These are phyloP conservation scores for Pyrenophora teres DNA, from an alignment of 2,329 filamentous ascomycete genomes.

Conservation along the genomic window DNA sequence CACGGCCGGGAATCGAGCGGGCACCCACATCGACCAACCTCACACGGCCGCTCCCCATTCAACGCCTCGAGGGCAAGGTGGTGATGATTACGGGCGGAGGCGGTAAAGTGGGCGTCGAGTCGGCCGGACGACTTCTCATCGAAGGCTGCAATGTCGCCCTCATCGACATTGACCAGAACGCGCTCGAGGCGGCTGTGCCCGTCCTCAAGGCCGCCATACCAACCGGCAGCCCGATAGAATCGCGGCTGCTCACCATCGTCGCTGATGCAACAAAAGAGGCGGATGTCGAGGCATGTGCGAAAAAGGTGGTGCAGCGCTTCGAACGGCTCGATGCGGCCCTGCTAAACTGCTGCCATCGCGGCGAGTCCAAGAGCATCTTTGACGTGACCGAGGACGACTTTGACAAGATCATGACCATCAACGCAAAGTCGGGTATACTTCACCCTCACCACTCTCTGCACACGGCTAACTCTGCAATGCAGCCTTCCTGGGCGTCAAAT, in stretches of 20 bases:
- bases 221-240: constrained; percentile 31
- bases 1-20: constrained; percentile 31
- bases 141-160: constrained; percentile 47
- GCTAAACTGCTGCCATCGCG: constrained; percentile 35
- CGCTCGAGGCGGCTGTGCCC: constrained; percentile 33
- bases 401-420: constrained; percentile 45
- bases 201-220: constrained; percentile 31
- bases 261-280: constrained; percentile 44
- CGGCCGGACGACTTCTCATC: constrained; percentile 41
- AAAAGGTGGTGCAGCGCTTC: constrained; percentile 35
- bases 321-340: constrained; percentile 35
- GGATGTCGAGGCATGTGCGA: constrained; percentile 33
- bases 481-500: constrained; percentile 48
- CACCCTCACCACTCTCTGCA: neutral
- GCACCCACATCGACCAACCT: constrained; percentile 35
- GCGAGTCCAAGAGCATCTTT: constrained; percentile 39
- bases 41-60: constrained; percentile 34
- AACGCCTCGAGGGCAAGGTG: constrained; percentile 39
- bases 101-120: constrained; percentile 43
- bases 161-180: constrained; percentile 40
- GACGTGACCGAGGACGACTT: constrained; percentile 45
- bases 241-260: constrained; percentile 38
- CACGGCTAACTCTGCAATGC: constrained; percentile 4
- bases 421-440: constrained; percentile 45
- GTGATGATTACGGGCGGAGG: constrained; percentile 43